Conservation (phyloP, 495 filamentous ascomycete species). For the Monascus purpureus region DNA sequence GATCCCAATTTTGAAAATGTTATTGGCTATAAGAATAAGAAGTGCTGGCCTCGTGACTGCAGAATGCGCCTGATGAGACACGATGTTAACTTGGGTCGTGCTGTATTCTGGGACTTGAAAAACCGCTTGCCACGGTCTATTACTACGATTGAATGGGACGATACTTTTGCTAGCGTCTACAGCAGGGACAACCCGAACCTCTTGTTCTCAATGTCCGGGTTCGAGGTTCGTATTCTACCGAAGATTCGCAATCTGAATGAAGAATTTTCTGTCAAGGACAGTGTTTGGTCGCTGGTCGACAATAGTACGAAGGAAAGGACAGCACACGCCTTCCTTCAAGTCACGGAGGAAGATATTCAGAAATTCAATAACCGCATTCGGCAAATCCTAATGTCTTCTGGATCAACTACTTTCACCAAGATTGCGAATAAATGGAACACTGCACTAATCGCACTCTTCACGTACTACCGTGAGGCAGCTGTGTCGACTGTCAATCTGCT, state of each 20-base stretch:
- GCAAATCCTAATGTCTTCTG: constrained; percentile 98
- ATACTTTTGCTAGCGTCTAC: constrained; percentile 98
- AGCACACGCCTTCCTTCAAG: constrained; percentile 94
- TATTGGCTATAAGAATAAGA: constrained; percentile 98
- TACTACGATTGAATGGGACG: constrained; percentile 98
- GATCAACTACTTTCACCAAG: constrained; percentile 98
- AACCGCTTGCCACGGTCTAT: constrained; percentile 88
- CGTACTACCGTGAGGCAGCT: constrained; percentile 96
- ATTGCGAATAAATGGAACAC: constrained; percentile 99
- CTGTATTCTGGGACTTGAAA: constrained; percentile 99
- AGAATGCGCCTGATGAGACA: constrained; percentile 98
- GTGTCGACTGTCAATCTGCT: constrained; percentile 93
- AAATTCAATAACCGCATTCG: constrained; percentile 99
- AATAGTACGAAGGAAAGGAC: constrained; percentile 94
- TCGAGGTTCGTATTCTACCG: constrained; percentile 92
- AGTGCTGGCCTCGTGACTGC: constrained; percentile 97
- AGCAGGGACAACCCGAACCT: constrained; percentile 97
- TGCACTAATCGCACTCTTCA: constrained; percentile 94
- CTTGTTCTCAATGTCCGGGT: constrained; percentile 95
- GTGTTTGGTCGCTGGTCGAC: constrained; percentile 93
- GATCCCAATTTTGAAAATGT: constrained; percentile 99
- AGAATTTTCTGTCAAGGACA: constrained; percentile 94
- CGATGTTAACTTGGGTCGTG: constrained; percentile 94
- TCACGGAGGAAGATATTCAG: constrained; percentile 95
- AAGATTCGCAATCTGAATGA: constrained; percentile 93